Percentiles rank a stretch among this genome's conserved stretches.
These are phyloP conservation scores for Trichoderma hamatum DNA, from an alignment of 2,329 filamentous ascomycete species.

Conservation along the genomic window DNA sequence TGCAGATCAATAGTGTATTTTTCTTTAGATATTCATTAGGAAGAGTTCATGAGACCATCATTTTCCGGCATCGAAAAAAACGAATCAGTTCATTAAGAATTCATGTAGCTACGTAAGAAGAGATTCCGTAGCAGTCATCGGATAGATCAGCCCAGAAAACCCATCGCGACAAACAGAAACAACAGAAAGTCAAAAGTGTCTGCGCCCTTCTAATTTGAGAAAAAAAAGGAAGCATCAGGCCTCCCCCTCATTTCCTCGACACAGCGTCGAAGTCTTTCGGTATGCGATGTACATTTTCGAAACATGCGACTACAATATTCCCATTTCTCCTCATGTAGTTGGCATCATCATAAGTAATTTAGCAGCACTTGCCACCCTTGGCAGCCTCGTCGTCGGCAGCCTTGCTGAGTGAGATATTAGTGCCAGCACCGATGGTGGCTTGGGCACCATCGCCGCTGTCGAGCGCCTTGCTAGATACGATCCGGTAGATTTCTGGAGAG, in stretches of 20 bases:
- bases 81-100: conserved; percentile 38
- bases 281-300: conserved; percentile 41
- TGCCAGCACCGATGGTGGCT: conserved; percentile 77
- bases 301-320: conserved; percentile 38
- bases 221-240: conserved; percentile 42
- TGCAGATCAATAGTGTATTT: too few species aligned
- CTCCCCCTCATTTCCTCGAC: conserved; percentile 40
- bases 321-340: conserved; percentile 39
- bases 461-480: conserved; percentile 96
- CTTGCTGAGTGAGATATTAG: conserved; percentile 85
- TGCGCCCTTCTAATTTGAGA: conserved; percentile 45
- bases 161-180: conserved; percentile 45
- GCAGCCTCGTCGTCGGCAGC: conserved; percentile 73
- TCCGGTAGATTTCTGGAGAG: conserved; percentile 90
- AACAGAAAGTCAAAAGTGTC: conserved; percentile 46
- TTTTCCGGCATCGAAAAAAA: not conserved
- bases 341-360: conserved; percentile 43
- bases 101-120: conserved; percentile 46
- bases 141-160: conserved; percentile 43
- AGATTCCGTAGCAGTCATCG: conserved; percentile 44
- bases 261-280: conserved; percentile 37
- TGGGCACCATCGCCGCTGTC: conserved; percentile 84
- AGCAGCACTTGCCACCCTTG: conserved; percentile 84
- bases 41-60: not conserved
- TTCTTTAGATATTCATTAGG: not conserved